phyloP scores from a whole-genome alignment of 768 basidiomycete genomes.

The Exsudoporus frostii region DNA sequence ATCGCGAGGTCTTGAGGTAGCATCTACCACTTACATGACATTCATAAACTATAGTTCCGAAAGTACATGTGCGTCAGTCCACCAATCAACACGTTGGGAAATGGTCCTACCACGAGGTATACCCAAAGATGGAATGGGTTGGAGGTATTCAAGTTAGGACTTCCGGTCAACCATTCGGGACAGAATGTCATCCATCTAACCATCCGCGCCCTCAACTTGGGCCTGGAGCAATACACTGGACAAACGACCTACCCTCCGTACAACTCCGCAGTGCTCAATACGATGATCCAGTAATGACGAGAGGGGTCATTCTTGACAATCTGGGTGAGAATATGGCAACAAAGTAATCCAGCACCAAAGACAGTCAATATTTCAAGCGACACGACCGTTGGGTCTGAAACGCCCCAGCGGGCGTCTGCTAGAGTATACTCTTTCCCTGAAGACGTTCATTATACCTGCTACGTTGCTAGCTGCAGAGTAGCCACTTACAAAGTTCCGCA shows the following conservation, averaged over 20 bases:
- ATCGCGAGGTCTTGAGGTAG: neutral
- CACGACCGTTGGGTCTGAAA: conserved; percentile 74
- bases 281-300: conserved; percentile 65
- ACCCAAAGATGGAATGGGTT: conserved; percentile 75
- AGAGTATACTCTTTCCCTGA: conserved; percentile 81
- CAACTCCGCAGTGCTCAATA: conserved; percentile 70
- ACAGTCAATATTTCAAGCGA: conserved; percentile 84
- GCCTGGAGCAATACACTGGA: neutral
- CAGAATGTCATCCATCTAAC: conserved; percentile 83
- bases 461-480: neutral
- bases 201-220: neutral
- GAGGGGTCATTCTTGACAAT: conserved; percentile 63
- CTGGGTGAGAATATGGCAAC: conserved; percentile 67
- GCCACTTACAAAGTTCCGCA: conserved; percentile 67
- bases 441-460: neutral
- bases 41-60: conserved; percentile 66
- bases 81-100: neutral
- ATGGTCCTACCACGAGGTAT: conserved; percentile 65
- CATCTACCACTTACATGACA: conserved; percentile 49
- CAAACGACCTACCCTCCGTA: conserved; percentile 62
- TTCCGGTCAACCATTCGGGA: conserved; percentile 81
- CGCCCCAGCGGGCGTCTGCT: conserved; percentile 81
- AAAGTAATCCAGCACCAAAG: conserved; percentile 66
- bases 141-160: conserved; percentile 66
- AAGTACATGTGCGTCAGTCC: neutral